Evolutionary conservation across 306 rosid species (phyloP), one percentile per base, ranked within the genome.

Genomic region (Prunus mira): DNA sequence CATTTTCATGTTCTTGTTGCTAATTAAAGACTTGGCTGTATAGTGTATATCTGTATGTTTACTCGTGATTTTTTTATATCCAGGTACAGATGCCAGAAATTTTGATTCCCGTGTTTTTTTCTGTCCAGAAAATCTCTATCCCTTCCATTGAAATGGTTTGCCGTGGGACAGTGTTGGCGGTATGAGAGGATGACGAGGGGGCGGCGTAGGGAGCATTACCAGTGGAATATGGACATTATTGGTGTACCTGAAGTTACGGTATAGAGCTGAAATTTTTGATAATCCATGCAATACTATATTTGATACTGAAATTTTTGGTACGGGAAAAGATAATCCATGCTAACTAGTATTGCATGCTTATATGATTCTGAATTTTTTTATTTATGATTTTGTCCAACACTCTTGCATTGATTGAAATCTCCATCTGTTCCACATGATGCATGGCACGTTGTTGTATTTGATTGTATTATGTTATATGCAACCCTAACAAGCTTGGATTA

Each of bases 121-220:
- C 79, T 82, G 79, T 84, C 64, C 89, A 94, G 98, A 79, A 95
- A 95, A 85, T 95, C 97, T 12, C 65, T 90, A 12, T 81, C 98
- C 50, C 95, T 95, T 50, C 97, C 98, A 15, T 76, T 95, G 84
- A 95, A 95, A 82, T 92, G 98, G 98, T 95, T 92, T 87, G 89
- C 97, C n/a, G 80, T 92, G 69, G 98, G 98, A 72, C 98, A 92
- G 75, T 95, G 98, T 75, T 95, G 97, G 98, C 92, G 98, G 62
- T 95, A 95, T 34, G 98, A 95, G 87, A 89, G 98, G 81, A 92
- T 94, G 98, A 94, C 97, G 18, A 94, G 96, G 83, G 97, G 98
- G 13, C 89, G 98, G 68, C 95, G 96, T 50, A 86, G 98, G 56
- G 98, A 94, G 88, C 98, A 94, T 74, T 94, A 92, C 64, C 98